These are phyloP conservation scores for Paramecium tetraurelia DNA, from an alignment of 73 alveolate genomes.

Conservation along the genomic window DNA sequence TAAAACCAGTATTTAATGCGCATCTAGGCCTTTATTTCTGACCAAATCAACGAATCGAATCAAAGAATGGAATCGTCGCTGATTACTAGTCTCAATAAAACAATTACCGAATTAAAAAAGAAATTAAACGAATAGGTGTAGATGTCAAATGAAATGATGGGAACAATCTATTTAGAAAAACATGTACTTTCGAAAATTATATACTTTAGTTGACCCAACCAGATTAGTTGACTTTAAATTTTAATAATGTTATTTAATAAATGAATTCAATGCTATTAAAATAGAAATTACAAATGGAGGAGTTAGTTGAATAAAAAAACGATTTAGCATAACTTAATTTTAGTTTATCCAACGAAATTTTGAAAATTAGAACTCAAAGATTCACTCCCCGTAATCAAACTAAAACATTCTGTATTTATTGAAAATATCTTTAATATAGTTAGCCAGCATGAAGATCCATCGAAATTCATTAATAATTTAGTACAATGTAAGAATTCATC, in stretches of 20 bases:
- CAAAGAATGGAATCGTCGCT: background rate
- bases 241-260: background rate
- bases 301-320: background rate
- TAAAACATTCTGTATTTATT: background rate
- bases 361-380: slow-evolving; percentile 40
- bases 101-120: background rate
- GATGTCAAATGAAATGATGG: background rate
- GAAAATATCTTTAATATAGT: background rate
- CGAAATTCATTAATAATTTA: slow-evolving; percentile 23
- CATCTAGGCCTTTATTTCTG: slow-evolving; percentile 7
- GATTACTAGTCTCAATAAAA: background rate
- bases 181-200: background rate
- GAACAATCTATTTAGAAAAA: slow-evolving; percentile 22
- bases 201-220: background rate
- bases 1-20: background rate
- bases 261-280: slow-evolving; percentile 36
- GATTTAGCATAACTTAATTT: slow-evolving; percentile 40
- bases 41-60: slow-evolving; percentile 1
- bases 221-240: background rate
- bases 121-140: background rate
- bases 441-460: slow-evolving; percentile 31
- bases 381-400: background rate
- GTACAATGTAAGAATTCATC: background rate
- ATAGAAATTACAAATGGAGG: slow-evolving; percentile 5
- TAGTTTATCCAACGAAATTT: slow-evolving; percentile 38